Base-by-base conservation (phyloP, 345 rosid genomes). In the Melastoma malabathricum region DNA sequence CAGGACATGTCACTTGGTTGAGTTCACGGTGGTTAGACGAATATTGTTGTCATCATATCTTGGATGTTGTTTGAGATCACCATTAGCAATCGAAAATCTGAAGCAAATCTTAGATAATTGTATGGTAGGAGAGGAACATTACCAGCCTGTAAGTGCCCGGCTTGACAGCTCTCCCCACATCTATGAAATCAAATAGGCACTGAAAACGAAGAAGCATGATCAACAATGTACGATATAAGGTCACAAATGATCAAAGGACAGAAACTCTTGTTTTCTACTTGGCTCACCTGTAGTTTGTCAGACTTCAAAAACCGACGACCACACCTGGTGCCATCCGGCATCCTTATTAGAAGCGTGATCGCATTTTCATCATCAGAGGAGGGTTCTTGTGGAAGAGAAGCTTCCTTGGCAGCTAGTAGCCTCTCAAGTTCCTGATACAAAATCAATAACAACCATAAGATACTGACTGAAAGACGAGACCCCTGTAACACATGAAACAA, bases 91-190 rank as follows among this genome's bases (percentile, higher is more conserved):
- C 2, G 12, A 9, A 34, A 34, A 12, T 6, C 9, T 34, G 12
- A 34, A 34, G 41, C 41, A 34, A 34, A 34, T 17, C 43, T 54
- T 39, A 47, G 18, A 13, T 19, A 18, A 59, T 43, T 10, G 15
- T 47, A 1, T 7, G 41, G 41, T 34, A 34, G 41, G 12, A 8
- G 0, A 34, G 6, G 38, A 51, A 60, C 7, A 15, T 75, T 83
- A 93, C 99, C 97, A 93, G 64, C 75, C 92, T 78, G 66, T 93
- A 93, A 15, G 76, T 75, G 55, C 89, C 86, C 10, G 99, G 94
- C 66, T 85, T 93, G 70, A 85, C 86, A 46, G 59, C 84, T 64
- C 92, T 78, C 47, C 84, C 88, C 50, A 88, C 60, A 68, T 93
- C 99, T 52, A 93, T 86, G 76, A 83, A 93, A 79, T 85, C 84